These are phyloP conservation scores for Aristolochia californica DNA, from an alignment of 164 flowering plant species.

Conservation along the genomic window DNA sequence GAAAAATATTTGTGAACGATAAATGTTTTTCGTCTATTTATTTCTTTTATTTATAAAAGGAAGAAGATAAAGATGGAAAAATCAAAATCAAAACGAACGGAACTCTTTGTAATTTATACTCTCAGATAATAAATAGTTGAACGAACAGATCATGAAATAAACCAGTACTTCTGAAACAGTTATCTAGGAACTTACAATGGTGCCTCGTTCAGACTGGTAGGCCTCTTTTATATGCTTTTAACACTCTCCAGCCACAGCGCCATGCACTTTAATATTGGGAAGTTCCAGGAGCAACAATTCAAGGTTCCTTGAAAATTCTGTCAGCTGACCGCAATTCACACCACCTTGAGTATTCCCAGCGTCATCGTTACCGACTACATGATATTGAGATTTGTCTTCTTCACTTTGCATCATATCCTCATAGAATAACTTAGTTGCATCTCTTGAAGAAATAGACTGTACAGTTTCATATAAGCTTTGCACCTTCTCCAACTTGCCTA, in stretches of 20 bases:
- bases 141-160: no score
- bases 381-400: constrained; percentile 12
- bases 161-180: no score
- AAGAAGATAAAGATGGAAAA: no score
- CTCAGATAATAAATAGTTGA: no score
- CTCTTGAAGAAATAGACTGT: constrained; percentile 40
- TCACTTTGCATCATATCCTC: constrained; percentile 21
- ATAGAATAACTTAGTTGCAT: constrained; percentile 43
- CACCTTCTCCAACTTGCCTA: constrained; percentile 29
- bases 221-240: no score
- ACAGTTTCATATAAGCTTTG: constrained; percentile 39
- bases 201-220: no score
- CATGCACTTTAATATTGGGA: constrained; percentile 27
- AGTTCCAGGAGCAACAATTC: constrained; percentile 29
- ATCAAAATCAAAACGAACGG: no score
- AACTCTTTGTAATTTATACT: no score
- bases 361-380: constrained; percentile 8
- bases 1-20: no score
- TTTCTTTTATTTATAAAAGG: no score
- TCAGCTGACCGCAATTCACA: constrained; percentile 22
- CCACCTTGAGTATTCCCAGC: constrained; percentile 5
- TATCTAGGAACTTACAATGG: no score
- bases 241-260: constrained; percentile 5
- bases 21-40: no score
- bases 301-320: constrained; percentile 26